Evolutionary conservation across 306 rosid genomes (phyloP).

Genomic region (Styphnolobium japonicum): DNA sequence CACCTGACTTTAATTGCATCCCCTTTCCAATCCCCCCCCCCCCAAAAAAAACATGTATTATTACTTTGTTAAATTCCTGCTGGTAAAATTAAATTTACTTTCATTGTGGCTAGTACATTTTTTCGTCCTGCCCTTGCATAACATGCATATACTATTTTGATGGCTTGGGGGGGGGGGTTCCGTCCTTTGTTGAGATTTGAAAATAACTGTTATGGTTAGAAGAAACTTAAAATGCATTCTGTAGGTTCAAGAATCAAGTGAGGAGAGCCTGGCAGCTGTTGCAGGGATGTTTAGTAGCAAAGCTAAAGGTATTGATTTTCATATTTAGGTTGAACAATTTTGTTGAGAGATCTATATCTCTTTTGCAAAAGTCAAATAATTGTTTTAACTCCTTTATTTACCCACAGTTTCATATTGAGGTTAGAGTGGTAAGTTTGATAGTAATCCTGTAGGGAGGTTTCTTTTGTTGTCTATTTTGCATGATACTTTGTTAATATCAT

Average conservation of each 20-base stretch:
- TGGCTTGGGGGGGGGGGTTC: background rate
- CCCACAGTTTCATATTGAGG: background rate
- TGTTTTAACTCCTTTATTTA: constrained; percentile 1
- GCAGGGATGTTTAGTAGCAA: constrained; percentile 99
- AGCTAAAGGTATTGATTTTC: constrained; percentile 80
- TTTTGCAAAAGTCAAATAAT: background rate
- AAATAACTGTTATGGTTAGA: constrained; percentile 8
- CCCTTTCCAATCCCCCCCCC: background rate
- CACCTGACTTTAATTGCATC: constrained; percentile 4
- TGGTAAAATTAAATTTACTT: background rate
- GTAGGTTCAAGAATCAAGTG: constrained; percentile 85
- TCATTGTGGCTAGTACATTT: background rate
- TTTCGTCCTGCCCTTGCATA: background rate
- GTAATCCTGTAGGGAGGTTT: background rate
- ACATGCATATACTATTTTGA: constrained; percentile 9
- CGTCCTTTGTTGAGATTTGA: constrained; percentile 2
- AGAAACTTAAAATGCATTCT: constrained; percentile 28
- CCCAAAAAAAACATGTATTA: background rate
- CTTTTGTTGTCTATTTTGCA: background rate
- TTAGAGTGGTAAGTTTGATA: background rate
- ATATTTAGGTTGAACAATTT: constrained; percentile 4
- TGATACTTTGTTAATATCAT: background rate
- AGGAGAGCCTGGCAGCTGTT: constrained; percentile 96
- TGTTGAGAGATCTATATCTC: background rate
- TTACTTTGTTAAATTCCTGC: background rate